Base-by-base conservation (phyloP, 495 filamentous ascomycete species). In the Penicillium argentinense region DNA sequence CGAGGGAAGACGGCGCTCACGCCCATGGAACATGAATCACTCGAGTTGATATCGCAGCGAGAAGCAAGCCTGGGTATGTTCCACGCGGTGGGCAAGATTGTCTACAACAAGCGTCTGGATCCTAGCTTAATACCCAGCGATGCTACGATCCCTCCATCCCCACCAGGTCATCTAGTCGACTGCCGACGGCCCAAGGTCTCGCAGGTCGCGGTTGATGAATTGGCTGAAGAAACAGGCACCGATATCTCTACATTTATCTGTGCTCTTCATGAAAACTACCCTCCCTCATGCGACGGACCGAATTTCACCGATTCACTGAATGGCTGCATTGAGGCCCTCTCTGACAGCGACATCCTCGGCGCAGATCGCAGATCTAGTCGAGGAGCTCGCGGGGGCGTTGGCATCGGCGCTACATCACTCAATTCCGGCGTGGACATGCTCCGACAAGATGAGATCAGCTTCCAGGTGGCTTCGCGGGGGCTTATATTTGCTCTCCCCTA, bases 241-340 rank as follows among this genome's bases (percentile, higher is more conserved):
- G 93, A 97, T 58, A 83, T 81, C 0, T 77, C 84, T 43, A 97
- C 91, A 0, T 96, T 97, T 59, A 81, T 96, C 42, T 83, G 87
- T n/a, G 87, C 89, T 2, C 71, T 99, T 8, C 93, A 99, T 62
- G 93, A 99, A 56, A 99, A 99, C 60, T 97, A 92, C 54, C 75
- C 87, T 1, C 71, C 86, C 5, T 97, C 92, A 1, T 96, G 92
- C 58, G 79, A 85, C 44, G 77, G 81, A 9, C 67, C 62, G n/a
- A 65, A 57, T 3, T 77, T 77, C 33, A 79, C 78, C 47, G 78
- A 84, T 29, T 75, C 78, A 11, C 68, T 97, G 19, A 85, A 92
- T 54, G 79, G 71, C 18, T 97, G 92, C 55, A 83, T 95, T 37
- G 85, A 88, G n/a, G 76, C 80, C 16, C 71, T 99, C 1, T 96